These are phyloP conservation scores for Sarcodon aspratus DNA, from an alignment of 768 basidiomycete species.

Conservation along the genomic window DNA sequence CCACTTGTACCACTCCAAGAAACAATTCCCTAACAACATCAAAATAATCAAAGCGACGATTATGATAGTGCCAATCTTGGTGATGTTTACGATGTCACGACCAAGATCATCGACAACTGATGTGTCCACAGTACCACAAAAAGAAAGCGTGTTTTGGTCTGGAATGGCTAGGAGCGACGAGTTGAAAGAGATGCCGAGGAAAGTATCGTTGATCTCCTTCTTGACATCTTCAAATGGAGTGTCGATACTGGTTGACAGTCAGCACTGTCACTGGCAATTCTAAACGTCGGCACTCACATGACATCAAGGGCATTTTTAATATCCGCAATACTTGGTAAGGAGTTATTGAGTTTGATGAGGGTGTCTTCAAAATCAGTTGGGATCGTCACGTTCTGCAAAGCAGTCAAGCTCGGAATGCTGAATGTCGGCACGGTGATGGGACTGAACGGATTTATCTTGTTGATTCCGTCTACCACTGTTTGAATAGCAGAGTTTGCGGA, in stretches of 20 bases:
- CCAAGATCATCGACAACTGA: slow-evolving; percentile 82
- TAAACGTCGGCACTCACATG: slow-evolving; percentile 36
- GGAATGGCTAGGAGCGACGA: slow-evolving; percentile 71
- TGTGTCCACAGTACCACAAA: slow-evolving; percentile 74
- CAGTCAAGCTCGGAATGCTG: slow-evolving; percentile 59
- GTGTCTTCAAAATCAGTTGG: slow-evolving; percentile 67
- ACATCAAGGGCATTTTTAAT: slow-evolving; percentile 56
- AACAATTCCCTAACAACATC: slow-evolving; percentile 60
- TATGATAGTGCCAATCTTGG: slow-evolving; percentile 70
- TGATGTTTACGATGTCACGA: slow-evolving; percentile 63
- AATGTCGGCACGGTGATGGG: slow-evolving; percentile 64
- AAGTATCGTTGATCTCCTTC: slow-evolving; percentile 81
- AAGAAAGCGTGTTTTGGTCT: slow-evolving; percentile 48
- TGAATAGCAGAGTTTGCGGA: slow-evolving; percentile 60
- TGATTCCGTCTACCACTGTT: slow-evolving; percentile 52
- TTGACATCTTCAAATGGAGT: slow-evolving; percentile 85
- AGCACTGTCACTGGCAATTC: not conserved
- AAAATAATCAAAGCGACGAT: slow-evolving; percentile 62
- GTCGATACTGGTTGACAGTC: slow-evolving; percentile 41
- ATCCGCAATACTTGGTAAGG: slow-evolving; percentile 68
- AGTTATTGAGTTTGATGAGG: slow-evolving; percentile 66
- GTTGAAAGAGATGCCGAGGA: slow-evolving; percentile 61
- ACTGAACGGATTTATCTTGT: slow-evolving; percentile 65
- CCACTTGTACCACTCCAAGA: slow-evolving; percentile 89
- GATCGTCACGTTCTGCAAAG: slow-evolving; percentile 69